A percentile compares a stretch with the other conserved stretches of the same genome.
Conservation (phyloP, 2,329 filamentous ascomycete species). For the Colletotrichum kahawae region DNA sequence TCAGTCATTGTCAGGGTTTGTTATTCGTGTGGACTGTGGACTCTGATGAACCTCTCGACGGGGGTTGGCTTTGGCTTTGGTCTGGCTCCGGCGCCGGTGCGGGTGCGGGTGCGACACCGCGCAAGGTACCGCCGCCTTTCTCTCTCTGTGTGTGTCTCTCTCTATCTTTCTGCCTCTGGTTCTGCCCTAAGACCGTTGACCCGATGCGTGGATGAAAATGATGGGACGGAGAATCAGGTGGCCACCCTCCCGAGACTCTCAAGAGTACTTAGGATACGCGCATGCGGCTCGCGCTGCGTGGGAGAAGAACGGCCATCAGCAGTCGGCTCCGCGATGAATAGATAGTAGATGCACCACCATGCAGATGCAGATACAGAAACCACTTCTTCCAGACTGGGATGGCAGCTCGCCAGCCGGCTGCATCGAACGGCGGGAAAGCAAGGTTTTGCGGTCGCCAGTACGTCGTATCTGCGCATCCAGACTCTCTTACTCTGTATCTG, state of each 20-base stretch:
- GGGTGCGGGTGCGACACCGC: not conserved
- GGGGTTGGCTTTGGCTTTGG: conserved; percentile 2
- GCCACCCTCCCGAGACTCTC: not conserved
- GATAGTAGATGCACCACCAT: not conserved
- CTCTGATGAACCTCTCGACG: not conserved
- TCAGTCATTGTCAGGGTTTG: not conserved
- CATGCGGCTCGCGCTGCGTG: not conserved
- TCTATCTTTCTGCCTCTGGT: not conserved
- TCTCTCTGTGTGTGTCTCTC: not conserved
- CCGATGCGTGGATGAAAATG: not conserved
- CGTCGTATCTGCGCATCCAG: conserved; percentile 2
- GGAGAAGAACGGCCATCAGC: not conserved
- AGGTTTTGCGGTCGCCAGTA: not conserved
- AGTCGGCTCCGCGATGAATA: not conserved
- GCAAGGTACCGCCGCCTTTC: not conserved
- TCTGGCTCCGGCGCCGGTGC: not conserved
- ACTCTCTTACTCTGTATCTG: not conserved
- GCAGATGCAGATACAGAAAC: not conserved
- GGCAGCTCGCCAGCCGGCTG: not conserved
- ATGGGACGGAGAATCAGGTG: not conserved
- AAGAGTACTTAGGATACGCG: not conserved
- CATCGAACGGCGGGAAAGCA: not conserved
- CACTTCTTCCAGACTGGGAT: not conserved
- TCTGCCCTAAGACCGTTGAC: not conserved
- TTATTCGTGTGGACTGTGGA: not conserved